Percentiles rank a stretch among this genome's conserved stretches.
Conservation (phyloP, 305 asterid species). For the Coffea humblotiana region DNA sequence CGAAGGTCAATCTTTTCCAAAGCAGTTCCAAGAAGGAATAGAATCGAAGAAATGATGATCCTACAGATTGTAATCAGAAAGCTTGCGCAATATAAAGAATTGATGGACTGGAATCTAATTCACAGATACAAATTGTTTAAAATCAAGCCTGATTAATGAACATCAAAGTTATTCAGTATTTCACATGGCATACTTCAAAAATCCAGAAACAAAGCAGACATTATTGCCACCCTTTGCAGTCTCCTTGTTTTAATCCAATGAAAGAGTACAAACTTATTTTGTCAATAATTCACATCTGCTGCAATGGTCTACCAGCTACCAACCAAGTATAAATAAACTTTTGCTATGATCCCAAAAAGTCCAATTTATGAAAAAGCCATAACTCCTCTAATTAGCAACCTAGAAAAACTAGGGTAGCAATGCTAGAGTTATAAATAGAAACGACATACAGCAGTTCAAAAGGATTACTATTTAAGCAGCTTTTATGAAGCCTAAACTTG, state of each 20-base stretch:
- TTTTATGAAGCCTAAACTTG: slow-evolving; percentile 32
- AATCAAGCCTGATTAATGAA: too few relatives aligned
- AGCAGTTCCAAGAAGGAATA: neutral
- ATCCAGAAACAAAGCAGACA: neutral
- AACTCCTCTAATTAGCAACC: neutral
- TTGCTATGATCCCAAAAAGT: neutral
- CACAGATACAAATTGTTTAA: too few relatives aligned
- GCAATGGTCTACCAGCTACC: neutral
- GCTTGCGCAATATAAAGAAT: neutral
- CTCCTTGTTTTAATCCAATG: too few relatives aligned
- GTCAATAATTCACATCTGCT: neutral
- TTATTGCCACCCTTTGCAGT: neutral
- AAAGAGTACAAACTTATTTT: neutral
- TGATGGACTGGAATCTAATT: neutral
- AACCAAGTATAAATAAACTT: neutral
- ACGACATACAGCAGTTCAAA: neutral
- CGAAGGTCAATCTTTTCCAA: neutral
- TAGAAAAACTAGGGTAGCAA: neutral
- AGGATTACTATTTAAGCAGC: slow-evolving; percentile 3
- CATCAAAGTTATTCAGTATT: neutral
- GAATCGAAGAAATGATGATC: neutral
- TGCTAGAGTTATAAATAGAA: neutral
- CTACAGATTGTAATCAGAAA: slow-evolving; percentile 1
- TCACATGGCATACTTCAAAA: neutral
- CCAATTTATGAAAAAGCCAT: neutral